Evolutionary conservation across 164 flowering plant genomes (phyloP), one percentile per base, ranked within the genome.

Genomic region (Umbellularia californica): DNA sequence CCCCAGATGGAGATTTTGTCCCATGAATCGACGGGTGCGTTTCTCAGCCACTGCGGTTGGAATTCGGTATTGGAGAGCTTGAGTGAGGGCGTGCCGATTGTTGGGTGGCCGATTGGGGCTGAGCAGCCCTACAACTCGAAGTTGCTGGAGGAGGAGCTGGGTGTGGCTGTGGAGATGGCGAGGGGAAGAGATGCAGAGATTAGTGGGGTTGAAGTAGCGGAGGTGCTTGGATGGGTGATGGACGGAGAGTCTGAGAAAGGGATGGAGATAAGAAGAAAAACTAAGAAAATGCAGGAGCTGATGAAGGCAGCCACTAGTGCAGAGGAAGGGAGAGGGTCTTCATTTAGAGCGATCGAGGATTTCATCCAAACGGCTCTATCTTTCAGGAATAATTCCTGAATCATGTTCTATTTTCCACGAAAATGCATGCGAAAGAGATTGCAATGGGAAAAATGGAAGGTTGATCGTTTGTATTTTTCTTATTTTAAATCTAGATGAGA

Each of bases 21-120:
- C 14, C 79, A 77, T 30, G 6, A 22, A 9, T 69, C 79, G 1
- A 77, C 79, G 1, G 72, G 76, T 7, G 77, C 71, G 47, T 75
- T 71, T 66, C 58, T 75, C 35, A 79, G 74, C 68, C 80, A 71
- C 47, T 74, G 72, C 63, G 75, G 79, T 58, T 77, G 79, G 79
- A 72, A 77, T 25, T 77, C 79, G 55, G 65, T 50, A 14, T 2
- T 75, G 51, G 80, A 78, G 69, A 74, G 77, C 47, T 58, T 78
- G 77, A 66, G 71, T 28, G 33, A 69, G n/a, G 80, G 80, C 13
- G 74, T 78, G 19, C 80, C 77, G n/a, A 65, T 74, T 25, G 71
- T 78, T 3, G 78, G 72, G 25, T 79, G 78, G 81, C 75, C 81
- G 1, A n/a, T 75, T 25, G 67, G 63, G 23, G 75, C 72, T 5